Evolutionary conservation across 345 rosid genomes (phyloP).

Genomic region (Salix suchowensis): DNA sequence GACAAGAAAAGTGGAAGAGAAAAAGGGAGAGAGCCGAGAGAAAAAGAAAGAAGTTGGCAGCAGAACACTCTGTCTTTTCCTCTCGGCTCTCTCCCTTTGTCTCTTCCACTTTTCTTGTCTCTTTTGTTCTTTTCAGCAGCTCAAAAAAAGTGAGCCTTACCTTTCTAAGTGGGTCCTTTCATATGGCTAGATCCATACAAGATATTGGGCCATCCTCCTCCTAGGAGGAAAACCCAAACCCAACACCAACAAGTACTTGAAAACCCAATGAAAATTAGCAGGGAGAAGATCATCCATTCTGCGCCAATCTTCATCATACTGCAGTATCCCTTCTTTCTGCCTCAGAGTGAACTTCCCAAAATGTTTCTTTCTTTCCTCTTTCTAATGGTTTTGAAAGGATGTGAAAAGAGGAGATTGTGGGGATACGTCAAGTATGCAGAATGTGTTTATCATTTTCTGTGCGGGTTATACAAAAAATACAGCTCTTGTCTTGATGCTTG

Average conservation of each 20-base stretch:
- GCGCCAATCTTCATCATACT: constrained; percentile 5
- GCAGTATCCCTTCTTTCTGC: constrained; percentile 31
- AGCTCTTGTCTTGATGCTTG: background rate
- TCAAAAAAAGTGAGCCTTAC: too few species aligned
- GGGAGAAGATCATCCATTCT: constrained; percentile 42
- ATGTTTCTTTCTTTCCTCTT: background rate
- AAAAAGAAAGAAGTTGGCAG: too few species aligned
- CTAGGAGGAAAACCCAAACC: too few species aligned
- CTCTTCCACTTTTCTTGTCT: too few species aligned
- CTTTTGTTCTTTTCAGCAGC: too few species aligned
- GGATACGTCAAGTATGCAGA: background rate
- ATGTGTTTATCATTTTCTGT: background rate
- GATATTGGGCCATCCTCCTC: too few species aligned
- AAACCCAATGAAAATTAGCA: background rate
- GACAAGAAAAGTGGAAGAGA: too few species aligned
- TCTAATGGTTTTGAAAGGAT: background rate
- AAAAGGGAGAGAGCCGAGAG: too few species aligned
- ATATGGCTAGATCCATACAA: too few species aligned
- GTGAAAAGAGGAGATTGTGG: background rate
- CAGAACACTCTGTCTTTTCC: too few species aligned
- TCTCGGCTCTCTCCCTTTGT: too few species aligned
- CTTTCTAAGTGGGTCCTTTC: too few species aligned
- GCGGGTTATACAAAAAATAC: background rate
- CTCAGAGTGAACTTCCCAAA: background rate
- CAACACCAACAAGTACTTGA: background rate